A percentile compares a stretch with the other conserved stretches of the same genome.
Evolutionary conservation across 768 basidiomycete species (phyloP).

Genomic region (Chalciporus chontae): DNA sequence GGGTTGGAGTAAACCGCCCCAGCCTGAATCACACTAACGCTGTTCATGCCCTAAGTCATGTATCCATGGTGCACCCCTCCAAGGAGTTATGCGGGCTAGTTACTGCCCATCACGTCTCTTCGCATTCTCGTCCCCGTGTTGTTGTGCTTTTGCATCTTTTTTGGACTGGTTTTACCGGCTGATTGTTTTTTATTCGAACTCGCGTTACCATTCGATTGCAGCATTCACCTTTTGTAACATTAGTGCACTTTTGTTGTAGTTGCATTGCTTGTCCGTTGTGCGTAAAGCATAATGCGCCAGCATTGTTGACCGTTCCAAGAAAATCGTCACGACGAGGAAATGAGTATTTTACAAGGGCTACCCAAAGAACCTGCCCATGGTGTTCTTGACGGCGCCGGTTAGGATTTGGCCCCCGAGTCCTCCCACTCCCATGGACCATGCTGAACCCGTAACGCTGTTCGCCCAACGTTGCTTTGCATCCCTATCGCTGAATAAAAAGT

Average conservation of each 20-base stretch:
- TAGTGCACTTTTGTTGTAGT: constrained; percentile 18
- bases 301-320: constrained; percentile 12
- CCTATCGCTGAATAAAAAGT: constrained; percentile 57
- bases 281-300: constrained; percentile 6
- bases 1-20: constrained; percentile 41
- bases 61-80: constrained; percentile 8
- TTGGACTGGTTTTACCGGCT: constrained; percentile 15
- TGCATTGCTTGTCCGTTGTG: constrained; percentile 5
- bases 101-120: constrained; percentile 19
- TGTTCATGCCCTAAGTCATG: constrained; percentile 9
- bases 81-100: constrained; percentile 6
- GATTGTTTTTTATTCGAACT: constrained; percentile 14
- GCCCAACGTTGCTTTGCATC: constrained; percentile 95
- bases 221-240: constrained; percentile 29
- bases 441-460: constrained; percentile 60
- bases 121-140: constrained; percentile 23
- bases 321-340: not conserved
- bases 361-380: constrained; percentile 75
- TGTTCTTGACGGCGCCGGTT: constrained; percentile 76
- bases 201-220: constrained; percentile 12
- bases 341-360: constrained; percentile 17
- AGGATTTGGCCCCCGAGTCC: constrained; percentile 84
- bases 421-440: constrained; percentile 71
- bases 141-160: constrained; percentile 22
- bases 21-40: constrained; percentile 2